Conservation (phyloP, 73 alveolate species). For the Uronychia binucleata region DNA sequence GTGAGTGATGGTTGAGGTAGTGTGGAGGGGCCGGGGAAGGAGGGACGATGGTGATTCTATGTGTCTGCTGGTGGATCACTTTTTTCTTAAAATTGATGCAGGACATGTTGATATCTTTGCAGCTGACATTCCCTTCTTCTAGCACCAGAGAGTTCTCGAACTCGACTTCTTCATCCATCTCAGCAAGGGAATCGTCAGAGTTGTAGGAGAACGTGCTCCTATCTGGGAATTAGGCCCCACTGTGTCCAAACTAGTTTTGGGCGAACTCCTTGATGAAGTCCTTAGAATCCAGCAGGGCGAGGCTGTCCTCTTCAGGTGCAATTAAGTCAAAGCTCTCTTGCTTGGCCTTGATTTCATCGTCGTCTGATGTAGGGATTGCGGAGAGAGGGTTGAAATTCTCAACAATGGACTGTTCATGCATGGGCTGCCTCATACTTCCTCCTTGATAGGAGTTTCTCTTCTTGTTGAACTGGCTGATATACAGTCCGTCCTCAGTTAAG, state of each 20-base stretch:
- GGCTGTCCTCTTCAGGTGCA: background rate
- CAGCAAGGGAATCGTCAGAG: too few relatives aligned
- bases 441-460: background rate
- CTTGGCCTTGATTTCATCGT: background rate
- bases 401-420: background rate
- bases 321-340: background rate
- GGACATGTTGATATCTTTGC: background rate
- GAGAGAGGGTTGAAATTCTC: background rate
- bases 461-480: background rate
- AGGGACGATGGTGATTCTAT: background rate
- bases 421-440: background rate
- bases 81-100: background rate
- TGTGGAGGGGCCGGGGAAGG: background rate
- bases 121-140: background rate
- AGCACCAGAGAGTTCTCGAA: background rate
- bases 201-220: too few relatives aligned
- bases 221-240: too few relatives aligned
- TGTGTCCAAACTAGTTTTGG: too few relatives aligned
- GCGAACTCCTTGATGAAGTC: background rate
- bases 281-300: background rate
- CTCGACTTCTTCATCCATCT: background rate
- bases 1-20: too few relatives aligned
- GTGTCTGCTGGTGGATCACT: background rate
- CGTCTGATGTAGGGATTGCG: background rate
- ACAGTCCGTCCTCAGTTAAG: background rate